A percentile compares a stretch with the other conserved stretches of the same genome.
Conservation (phyloP, 2,329 filamentous ascomycete genomes). For the Phialemoniopsis sp. region DNA sequence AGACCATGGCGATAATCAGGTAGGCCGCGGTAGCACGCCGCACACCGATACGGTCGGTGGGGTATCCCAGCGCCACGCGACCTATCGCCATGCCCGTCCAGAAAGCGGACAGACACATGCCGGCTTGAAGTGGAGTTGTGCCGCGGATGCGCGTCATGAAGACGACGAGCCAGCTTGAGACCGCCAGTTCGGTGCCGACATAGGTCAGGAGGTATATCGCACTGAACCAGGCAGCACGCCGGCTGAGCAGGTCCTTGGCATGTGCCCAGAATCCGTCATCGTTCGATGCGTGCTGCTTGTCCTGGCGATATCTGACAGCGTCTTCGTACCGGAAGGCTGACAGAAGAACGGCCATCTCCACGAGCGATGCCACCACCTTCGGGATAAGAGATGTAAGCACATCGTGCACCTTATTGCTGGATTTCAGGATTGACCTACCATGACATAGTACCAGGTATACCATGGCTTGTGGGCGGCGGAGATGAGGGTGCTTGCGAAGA, state of each 20-base stretch:
- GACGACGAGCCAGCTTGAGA: conserved; percentile 40
- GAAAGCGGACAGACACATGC: conserved; percentile 35
- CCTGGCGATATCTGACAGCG: no score
- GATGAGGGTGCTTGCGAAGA: conserved; percentile 24
- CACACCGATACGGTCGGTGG: conserved; percentile 24
- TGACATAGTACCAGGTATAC: conserved; percentile 31
- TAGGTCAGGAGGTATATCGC: conserved; percentile 37
- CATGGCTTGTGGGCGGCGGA: conserved; percentile 19
- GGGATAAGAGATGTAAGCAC: no score
- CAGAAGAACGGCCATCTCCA: conserved; percentile 11
- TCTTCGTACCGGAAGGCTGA: conserved; percentile 26
- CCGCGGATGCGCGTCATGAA: conserved; percentile 34
- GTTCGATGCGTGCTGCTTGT: no score
- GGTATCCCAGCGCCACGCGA: conserved; percentile 22
- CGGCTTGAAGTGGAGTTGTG: conserved; percentile 26
- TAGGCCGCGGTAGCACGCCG: conserved; percentile 38
- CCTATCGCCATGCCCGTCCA: conserved; percentile 39
- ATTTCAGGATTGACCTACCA: conserved; percentile 26
- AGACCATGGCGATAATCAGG: conserved; percentile 56
- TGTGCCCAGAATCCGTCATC: not conserved
- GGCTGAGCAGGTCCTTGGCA: conserved; percentile 19
- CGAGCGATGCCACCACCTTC: no score
- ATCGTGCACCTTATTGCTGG: not conserved
- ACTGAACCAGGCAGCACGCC: conserved; percentile 32
- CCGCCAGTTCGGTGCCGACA: conserved; percentile 36